These are phyloP conservation scores for Aureobasidium lini DNA, from an alignment of 2,329 filamentous ascomycete species.

Conservation along the genomic window DNA sequence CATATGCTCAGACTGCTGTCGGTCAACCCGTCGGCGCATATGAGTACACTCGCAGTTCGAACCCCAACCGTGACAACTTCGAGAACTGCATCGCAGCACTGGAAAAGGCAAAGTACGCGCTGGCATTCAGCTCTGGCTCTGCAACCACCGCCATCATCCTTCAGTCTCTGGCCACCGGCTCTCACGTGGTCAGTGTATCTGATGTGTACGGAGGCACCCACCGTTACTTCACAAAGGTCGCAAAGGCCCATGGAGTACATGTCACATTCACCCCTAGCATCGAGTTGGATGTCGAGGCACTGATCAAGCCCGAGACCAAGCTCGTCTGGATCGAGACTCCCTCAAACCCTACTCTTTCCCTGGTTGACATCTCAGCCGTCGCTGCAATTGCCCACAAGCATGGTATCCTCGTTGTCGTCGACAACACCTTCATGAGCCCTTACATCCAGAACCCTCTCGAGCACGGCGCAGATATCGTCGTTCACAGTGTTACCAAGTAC, in stretches of 20 bases:
- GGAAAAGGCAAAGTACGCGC: slow-evolving; percentile 84
- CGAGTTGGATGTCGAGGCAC: slow-evolving; percentile 73
- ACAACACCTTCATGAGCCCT: slow-evolving; percentile 96
- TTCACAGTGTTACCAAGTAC: slow-evolving; percentile 97
- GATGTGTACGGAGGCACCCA: slow-evolving; percentile 98
- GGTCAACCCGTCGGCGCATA: slow-evolving; percentile 81
- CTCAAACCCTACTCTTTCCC: slow-evolving; percentile 84
- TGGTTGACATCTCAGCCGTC: slow-evolving; percentile 88
- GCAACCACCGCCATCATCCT: slow-evolving; percentile 90
- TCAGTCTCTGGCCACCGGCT: slow-evolving; percentile 82
- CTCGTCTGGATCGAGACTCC: slow-evolving; percentile 96
- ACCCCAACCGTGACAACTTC: slow-evolving; percentile 94
- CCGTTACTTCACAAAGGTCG: slow-evolving; percentile 97
- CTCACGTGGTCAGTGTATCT: slow-evolving; percentile 91
- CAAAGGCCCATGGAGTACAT: slow-evolving; percentile 83
- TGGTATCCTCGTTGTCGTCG: slow-evolving; percentile 92
- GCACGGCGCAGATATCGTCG: slow-evolving; percentile 89
- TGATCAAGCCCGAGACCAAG: slow-evolving; percentile 85
- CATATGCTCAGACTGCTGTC: slow-evolving; percentile 84
- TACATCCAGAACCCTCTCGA: slow-evolving; percentile 96
- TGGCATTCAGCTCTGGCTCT: slow-evolving; percentile 90
- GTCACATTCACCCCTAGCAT: slow-evolving; percentile 93
- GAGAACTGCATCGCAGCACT: slow-evolving; percentile 85
- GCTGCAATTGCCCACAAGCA: slow-evolving; percentile 75
- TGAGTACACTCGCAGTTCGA: slow-evolving; percentile 89